These are phyloP conservation scores for Aspergillus melleus DNA, from an alignment of 2,329 filamentous ascomycete genomes.

Conservation along the genomic window DNA sequence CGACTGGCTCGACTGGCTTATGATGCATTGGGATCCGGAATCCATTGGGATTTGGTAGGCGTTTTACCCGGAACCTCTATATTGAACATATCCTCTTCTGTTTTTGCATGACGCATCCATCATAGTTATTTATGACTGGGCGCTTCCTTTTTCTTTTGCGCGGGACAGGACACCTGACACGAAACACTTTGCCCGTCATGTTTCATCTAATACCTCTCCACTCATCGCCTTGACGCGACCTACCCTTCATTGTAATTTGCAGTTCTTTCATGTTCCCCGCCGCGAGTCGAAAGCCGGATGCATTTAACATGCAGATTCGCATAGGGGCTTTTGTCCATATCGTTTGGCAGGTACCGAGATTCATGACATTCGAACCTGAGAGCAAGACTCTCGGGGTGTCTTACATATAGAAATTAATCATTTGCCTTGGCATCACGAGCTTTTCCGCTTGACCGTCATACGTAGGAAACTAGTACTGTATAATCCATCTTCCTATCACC, in stretches of 20 bases:
- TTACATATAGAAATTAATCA: background rate
- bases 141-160: background rate
- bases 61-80: constrained; percentile 10
- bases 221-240: background rate
- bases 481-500: background rate
- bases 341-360: background rate
- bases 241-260: constrained; percentile 6
- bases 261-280: constrained; percentile 9
- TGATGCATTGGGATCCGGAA: constrained; percentile 22
- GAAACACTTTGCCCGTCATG: too few species aligned
- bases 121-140: background rate
- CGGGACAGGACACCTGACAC: background rate
- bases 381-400: background rate
- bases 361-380: background rate
- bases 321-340: background rate
- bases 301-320: background rate
- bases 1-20: constrained; percentile 24
- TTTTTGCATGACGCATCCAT: background rate
- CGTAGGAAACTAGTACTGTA: too few species aligned
- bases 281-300: constrained; percentile 10
- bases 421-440: background rate
- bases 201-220: background rate
- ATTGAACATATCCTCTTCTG: background rate
- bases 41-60: constrained; percentile 13
- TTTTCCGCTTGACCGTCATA: too few species aligned